phyloP scores from a whole-genome alignment of 495 filamentous ascomycete genomes.

The Astrothelium macrocarpum region DNA sequence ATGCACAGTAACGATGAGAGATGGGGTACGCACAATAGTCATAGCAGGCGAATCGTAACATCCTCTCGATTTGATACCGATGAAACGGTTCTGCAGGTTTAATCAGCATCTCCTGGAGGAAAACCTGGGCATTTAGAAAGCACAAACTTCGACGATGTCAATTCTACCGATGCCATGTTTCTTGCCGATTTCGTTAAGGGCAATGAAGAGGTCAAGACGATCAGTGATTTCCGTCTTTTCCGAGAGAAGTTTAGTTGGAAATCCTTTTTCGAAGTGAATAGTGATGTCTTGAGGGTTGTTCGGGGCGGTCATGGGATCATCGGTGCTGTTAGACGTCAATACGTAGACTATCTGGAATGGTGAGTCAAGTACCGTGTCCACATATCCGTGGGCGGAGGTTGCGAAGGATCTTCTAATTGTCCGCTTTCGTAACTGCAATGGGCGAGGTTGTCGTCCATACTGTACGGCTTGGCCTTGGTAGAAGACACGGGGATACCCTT shows the following conservation, averaged over 20 bases:
- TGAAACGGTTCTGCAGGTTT: not conserved
- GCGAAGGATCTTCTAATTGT: constrained; percentile 60
- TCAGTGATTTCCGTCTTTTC: constrained; percentile 42
- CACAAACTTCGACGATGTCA: constrained; percentile 87
- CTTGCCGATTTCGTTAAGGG: constrained; percentile 68
- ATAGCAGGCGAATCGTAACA: constrained; percentile 80
- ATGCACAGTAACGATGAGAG: too few species aligned
- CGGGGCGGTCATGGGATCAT: constrained; percentile 67
- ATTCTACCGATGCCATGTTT: constrained; percentile 75
- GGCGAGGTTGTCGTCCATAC: constrained; percentile 81
- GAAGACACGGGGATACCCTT: constrained; percentile 76
- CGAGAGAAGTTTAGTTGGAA: constrained; percentile 62
- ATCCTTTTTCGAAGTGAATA: constrained; percentile 73
- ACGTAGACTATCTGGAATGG: too few species aligned
- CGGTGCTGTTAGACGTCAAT: too few species aligned
- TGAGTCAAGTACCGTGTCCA: too few species aligned
- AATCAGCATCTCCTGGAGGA: too few species aligned
- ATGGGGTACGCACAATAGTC: too few species aligned
- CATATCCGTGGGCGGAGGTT: constrained; percentile 64
- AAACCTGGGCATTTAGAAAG: constrained; percentile 24
- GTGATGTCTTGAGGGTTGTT: constrained; percentile 67
- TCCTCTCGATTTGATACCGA: constrained; percentile 79
- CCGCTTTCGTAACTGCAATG: constrained; percentile 90
- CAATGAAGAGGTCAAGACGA: constrained; percentile 65
- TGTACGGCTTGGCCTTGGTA: constrained; percentile 81